A percentile compares a stretch with the other conserved stretches of the same genome.
These are phyloP conservation scores for Yamadazyma akitaensis DNA, from an alignment of 805 yeast species.

Conservation along the genomic window DNA sequence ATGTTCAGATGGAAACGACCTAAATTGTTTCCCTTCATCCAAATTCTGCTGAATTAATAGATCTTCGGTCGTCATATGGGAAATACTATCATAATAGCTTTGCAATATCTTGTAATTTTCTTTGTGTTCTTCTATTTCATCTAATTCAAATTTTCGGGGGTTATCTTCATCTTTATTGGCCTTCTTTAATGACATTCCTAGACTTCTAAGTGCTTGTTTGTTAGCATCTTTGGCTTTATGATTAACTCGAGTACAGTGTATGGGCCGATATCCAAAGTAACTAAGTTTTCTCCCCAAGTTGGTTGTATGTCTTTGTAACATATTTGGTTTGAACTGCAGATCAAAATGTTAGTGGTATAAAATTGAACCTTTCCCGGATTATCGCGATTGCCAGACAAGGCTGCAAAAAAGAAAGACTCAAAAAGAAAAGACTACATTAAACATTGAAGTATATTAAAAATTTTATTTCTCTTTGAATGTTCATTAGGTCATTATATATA, in stretches of 20 bases:
- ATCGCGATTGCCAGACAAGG: background rate
- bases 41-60: slow-evolving; percentile 32
- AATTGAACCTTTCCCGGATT: background rate
- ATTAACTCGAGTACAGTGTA: background rate
- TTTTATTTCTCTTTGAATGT: too few species aligned
- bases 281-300: background rate
- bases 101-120: slow-evolving; percentile 8
- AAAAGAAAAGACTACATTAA: background rate
- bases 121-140: slow-evolving; percentile 2
- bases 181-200: slow-evolving; percentile 31
- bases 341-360: background rate
- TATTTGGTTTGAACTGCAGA: background rate
- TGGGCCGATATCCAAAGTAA: background rate
- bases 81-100: slow-evolving; percentile 25
- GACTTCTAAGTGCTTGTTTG: slow-evolving; percentile 26
- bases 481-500: background rate
- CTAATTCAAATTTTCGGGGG: background rate
- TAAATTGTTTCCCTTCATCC: slow-evolving; percentile 34
- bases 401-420: background rate
- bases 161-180: slow-evolving; percentile 16
- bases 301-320: background rate
- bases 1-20: slow-evolving; percentile 32
- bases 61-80: slow-evolving; percentile 38
- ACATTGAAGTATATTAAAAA: too few species aligned
- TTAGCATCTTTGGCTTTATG: slow-evolving; percentile 12